Evolutionary conservation across 805 yeast species (phyloP), one percentile per base, ranked within the genome.

Genomic region (Wickerhamomyces ciferrii): DNA sequence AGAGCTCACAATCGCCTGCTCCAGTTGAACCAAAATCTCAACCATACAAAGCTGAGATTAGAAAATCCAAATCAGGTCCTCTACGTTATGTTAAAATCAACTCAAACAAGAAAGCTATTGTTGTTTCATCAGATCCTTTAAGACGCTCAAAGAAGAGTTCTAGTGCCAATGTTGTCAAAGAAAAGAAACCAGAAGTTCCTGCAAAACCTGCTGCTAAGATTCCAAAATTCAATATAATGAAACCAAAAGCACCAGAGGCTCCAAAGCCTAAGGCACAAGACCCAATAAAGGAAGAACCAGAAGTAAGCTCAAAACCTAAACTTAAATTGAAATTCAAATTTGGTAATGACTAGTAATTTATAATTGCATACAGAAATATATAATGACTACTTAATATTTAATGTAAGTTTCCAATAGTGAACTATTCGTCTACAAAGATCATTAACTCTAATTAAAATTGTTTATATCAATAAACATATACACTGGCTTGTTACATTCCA

Each of bases 61-160:
- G 45, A 42, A 55, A 52, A 11, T 39, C 57, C 3, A 51, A 47
- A 4, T 39, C 44, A n/a, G 60, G 54, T 10, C 66, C 72, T 23
- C 45, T 70, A 20, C 60, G 80, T 52, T 75, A 66, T 50, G 74
- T 76, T 32, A 73, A 62, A 49, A 70, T 78, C 9, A 56, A 65
- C 3, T 56, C 63, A 2, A 58, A 54, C 4, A 55, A 60, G n/a
- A 69, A 63, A 48, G 67, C 58, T 37, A 62, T 75, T 1, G 55
- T 62, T 15, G 52, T 71, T 1, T 77, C 81, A 0, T 66, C 75
- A 2, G 65, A 61, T 3, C 79, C 81, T 7, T 69, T 72, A 13
- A 43, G 50, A 27, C 41, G 40, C 7, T 45, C 55, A 1, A 58
- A 49, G 43, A 48, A 47, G 36, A 5, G 48, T 9, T 43, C 48